Percentiles rank a stretch among this genome's conserved stretches.
These are phyloP conservation scores for Xylaria longipes DNA, from an alignment of 495 filamentous ascomycete genomes.

Conservation along the genomic window DNA sequence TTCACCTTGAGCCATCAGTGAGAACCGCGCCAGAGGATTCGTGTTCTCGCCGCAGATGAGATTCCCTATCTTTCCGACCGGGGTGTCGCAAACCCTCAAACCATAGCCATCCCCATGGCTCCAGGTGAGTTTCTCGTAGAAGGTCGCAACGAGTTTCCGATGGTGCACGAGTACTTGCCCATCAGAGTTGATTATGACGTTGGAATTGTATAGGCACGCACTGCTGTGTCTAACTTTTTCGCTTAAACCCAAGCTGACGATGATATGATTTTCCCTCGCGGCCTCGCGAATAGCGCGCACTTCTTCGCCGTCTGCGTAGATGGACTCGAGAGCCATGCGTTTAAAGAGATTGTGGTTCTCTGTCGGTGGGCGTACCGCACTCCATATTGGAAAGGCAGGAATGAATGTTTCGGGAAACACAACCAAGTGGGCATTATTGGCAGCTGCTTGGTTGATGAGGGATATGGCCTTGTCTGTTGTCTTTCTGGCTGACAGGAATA, in stretches of 20 bases:
- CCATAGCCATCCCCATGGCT: slow-evolving; percentile 45
- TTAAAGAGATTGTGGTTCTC: slow-evolving; percentile 46
- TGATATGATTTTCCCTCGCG: slow-evolving; percentile 32
- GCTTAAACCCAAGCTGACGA: slow-evolving; percentile 45
- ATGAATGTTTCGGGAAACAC: slow-evolving; percentile 56
- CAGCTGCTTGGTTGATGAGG: slow-evolving; percentile 48
- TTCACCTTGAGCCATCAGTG: slow-evolving; percentile 38
- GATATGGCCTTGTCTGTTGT: slow-evolving; percentile 47
- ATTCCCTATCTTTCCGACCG: slow-evolving; percentile 36
- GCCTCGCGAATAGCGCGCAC: slow-evolving; percentile 35
- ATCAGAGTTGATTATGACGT: slow-evolving; percentile 39
- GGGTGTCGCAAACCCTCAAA: slow-evolving; percentile 36
- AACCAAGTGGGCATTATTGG: slow-evolving; percentile 46
- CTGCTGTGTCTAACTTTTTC: slow-evolving; percentile 42
- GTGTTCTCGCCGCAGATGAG: slow-evolving; percentile 52
- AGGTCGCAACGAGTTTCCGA: slow-evolving; percentile 48
- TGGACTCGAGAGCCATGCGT: slow-evolving; percentile 35
- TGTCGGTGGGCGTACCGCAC: slow-evolving; percentile 39
- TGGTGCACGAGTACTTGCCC: slow-evolving; percentile 46
- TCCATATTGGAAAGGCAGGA: slow-evolving; percentile 48
- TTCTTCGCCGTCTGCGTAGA: slow-evolving; percentile 47
- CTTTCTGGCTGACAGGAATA: slow-evolving; percentile 43
- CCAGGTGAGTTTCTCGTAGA: slow-evolving; percentile 49
- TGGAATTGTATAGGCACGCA: slow-evolving; percentile 46
- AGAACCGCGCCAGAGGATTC: slow-evolving; percentile 44